Percentiles rank a stretch among this genome's conserved stretches.
Evolutionary conservation across 208 protist species (phyloP).

Genomic region (Endotrypanum monterogeii): DNA sequence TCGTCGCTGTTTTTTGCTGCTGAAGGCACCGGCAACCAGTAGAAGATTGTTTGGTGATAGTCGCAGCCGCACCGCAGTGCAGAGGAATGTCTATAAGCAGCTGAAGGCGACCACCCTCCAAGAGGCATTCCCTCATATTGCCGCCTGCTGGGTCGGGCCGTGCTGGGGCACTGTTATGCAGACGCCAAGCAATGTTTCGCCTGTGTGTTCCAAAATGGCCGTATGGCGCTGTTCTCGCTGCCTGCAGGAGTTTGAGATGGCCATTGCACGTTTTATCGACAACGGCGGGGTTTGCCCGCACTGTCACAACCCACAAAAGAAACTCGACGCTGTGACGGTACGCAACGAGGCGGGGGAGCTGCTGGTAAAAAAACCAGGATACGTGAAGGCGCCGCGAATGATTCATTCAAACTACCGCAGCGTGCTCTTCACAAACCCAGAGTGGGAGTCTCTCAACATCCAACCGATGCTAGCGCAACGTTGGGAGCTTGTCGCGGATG

Average conservation of each 20-base stretch:
- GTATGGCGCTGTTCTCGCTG: constrained; percentile 87
- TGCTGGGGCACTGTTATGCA: constrained; percentile 89
- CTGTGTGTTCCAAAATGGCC: constrained; percentile 66
- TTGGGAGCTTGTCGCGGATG: constrained; percentile 73
- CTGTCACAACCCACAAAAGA: constrained; percentile 69
- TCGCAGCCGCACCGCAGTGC: constrained; percentile 44
- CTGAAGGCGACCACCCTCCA: constrained; percentile 77
- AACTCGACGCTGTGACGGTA: constrained; percentile 23
- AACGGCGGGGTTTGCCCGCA: constrained; percentile 80
- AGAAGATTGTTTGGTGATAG: constrained; percentile 69
- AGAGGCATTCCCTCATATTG: constrained; percentile 76
- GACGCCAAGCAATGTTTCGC: constrained; percentile 70
- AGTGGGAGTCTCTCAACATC: constrained; percentile 84
- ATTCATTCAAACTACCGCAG: constrained; percentile 84
- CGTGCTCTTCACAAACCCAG: constrained; percentile 77
- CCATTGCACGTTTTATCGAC: constrained; percentile 68
- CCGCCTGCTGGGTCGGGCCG: constrained; percentile 87
- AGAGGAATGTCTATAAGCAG: constrained; percentile 53
- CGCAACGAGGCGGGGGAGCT: constrained; percentile 29
- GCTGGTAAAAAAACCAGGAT: constrained; percentile 33
- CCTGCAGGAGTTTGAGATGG: constrained; percentile 82
- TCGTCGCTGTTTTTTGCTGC: neutral
- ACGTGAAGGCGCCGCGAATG: constrained; percentile 78
- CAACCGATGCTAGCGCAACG: constrained; percentile 89
- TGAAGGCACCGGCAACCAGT: constrained; percentile 24